A percentile compares a stretch with the other conserved stretches of the same genome.
Evolutionary conservation across 345 rosid genomes (phyloP).

Genomic region (Arabidopsis suecica): DNA sequence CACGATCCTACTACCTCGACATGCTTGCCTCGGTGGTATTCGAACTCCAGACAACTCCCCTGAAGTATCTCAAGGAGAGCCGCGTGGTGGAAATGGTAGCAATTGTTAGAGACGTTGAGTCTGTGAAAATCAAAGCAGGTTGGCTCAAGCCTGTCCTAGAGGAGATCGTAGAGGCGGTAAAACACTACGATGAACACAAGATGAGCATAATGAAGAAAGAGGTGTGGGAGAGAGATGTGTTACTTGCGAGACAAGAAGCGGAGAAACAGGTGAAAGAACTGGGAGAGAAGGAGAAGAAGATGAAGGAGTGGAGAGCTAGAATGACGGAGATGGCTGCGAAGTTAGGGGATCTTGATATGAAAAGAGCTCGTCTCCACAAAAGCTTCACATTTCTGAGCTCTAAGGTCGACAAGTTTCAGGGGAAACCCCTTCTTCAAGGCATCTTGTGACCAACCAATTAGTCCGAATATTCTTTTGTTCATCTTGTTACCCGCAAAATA

Average conservation of each 20-base stretch:
- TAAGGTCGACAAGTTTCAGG: slow-evolving; percentile 41
- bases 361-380: slow-evolving; percentile 34
- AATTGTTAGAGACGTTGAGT: slow-evolving; percentile 44
- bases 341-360: slow-evolving; percentile 31
- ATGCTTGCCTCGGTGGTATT: slow-evolving; percentile 38
- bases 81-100: slow-evolving; percentile 40
- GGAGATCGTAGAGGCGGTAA: slow-evolving; percentile 56
- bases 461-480: slow-evolving; percentile 26
- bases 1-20: slow-evolving; percentile 42
- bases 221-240: slow-evolving; percentile 22
- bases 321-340: slow-evolving; percentile 37
- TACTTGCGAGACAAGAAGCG: slow-evolving; percentile 36
- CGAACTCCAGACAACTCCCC: slow-evolving; percentile 41
- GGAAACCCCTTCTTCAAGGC: slow-evolving; percentile 32
- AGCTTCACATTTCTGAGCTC: slow-evolving; percentile 42
- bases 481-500: slow-evolving; percentile 11
- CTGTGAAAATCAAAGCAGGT: slow-evolving; percentile 38
- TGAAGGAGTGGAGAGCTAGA: slow-evolving; percentile 31
- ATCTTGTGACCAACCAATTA: slow-evolving; percentile 30
- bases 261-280: slow-evolving; percentile 33
- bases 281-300: slow-evolving; percentile 34
- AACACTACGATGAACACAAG: slow-evolving; percentile 36
- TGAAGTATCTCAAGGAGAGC: slow-evolving; percentile 37
- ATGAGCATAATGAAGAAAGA: slow-evolving; percentile 26
- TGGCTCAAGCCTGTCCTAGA: slow-evolving; percentile 40